Percentiles rank a stretch among this genome's conserved stretches.
These are phyloP conservation scores for Lipomyces starkeyi DNA, from an alignment of 805 yeast species.

Conservation along the genomic window DNA sequence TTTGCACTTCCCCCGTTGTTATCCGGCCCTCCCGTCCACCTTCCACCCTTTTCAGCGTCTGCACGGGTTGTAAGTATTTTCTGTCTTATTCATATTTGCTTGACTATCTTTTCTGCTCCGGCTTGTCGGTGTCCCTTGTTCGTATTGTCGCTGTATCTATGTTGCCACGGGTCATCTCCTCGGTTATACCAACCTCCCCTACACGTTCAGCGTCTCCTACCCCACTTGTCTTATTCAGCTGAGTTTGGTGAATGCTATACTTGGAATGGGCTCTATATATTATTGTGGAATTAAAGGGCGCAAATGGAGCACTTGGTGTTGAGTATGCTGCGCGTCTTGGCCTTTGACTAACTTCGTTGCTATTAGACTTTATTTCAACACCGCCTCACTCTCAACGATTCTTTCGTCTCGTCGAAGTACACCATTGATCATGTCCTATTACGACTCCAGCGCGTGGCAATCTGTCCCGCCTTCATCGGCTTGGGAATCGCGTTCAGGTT, in stretches of 20 bases:
- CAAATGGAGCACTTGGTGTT: neutral
- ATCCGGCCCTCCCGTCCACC: constrained; percentile 9
- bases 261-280: neutral
- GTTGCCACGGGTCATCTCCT: neutral
- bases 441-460: constrained; percentile 39
- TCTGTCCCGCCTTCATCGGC: constrained; percentile 22
- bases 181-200: neutral
- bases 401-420: constrained; percentile 1
- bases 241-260: neutral
- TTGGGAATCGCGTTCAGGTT: constrained; percentile 35
- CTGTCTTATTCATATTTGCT: neutral
- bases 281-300: too few species aligned
- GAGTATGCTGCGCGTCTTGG: neutral
- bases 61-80: neutral
- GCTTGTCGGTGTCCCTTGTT: neutral
- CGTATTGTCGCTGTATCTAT: neutral
- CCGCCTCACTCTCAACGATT: neutral
- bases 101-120: neutral
- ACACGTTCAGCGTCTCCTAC: neutral
- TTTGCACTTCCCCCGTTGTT: constrained; percentile 1
- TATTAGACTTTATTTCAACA: neutral
- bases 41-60: neutral
- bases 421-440: constrained; percentile 34
- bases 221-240: neutral
- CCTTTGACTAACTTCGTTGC: neutral